Evolutionary conservation across 2,329 filamentous ascomycete species (phyloP).

Genomic region (Didymella segeticola): DNA sequence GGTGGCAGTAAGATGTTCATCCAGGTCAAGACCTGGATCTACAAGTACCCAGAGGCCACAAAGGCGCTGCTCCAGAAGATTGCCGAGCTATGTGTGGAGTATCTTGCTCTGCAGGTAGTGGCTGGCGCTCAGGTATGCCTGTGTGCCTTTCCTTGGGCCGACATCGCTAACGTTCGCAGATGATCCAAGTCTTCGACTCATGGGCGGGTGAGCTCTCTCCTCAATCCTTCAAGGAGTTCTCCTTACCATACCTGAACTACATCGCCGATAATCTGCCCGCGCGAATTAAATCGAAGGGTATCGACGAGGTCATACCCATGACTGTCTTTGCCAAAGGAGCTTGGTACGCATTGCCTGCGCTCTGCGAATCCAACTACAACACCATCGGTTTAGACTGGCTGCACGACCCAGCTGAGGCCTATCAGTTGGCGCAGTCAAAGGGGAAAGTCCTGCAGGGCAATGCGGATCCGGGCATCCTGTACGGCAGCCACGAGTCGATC

Average conservation of each 20-base stretch:
- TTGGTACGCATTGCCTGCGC: conserved; percentile 89
- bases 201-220: conserved; percentile 96
- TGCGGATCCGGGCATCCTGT: conserved; percentile 90
- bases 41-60: conserved; percentile 80
- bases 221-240: conserved; percentile 80
- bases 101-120: conserved; percentile 88
- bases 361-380: conserved; percentile 89
- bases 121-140: conserved; percentile 81
- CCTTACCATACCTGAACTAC: conserved; percentile 82
- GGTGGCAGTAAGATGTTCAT: conserved; percentile 95
- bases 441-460: conserved; percentile 91
- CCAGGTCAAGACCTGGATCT: conserved; percentile 96
- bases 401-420: conserved; percentile 84
- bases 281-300: conserved; percentile 73
- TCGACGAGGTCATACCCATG: conserved; percentile 83
- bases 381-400: conserved; percentile 96
- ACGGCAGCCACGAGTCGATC: conserved; percentile 82
- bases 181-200: conserved; percentile 96
- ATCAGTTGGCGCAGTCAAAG: conserved; percentile 72
- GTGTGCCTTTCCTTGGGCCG: no score
- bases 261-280: conserved; percentile 82
- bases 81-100: conserved; percentile 91
- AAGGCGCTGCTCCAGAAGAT: conserved; percentile 89
- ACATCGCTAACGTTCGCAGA: conserved; percentile 53
- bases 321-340: conserved; percentile 98